Conservation (phyloP, 2,329 filamentous ascomycete genomes). For the Mycocentrospora acerina region DNA sequence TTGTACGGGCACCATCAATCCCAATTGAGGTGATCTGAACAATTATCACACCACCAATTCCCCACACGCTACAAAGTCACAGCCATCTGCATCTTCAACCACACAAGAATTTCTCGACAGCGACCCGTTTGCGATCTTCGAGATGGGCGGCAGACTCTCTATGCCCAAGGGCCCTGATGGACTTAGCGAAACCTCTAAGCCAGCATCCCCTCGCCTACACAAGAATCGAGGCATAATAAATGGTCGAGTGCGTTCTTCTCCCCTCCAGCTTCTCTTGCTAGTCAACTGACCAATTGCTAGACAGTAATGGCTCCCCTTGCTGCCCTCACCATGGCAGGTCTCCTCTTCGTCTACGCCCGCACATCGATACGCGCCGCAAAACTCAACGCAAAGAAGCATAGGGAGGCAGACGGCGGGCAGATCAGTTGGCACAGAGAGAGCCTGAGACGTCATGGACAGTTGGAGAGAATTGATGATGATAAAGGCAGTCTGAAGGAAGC, state of each 20-base stretch:
- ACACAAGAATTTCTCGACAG: background rate
- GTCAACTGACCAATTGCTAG: constrained; percentile 29
- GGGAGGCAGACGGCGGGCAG: constrained; percentile 59
- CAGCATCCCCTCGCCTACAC: constrained; percentile 35
- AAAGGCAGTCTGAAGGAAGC: constrained; percentile 35
- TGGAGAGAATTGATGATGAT: constrained; percentile 48
- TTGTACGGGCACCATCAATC: too few species aligned
- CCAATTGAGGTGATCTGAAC: too few species aligned
- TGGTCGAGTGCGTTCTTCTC: constrained; percentile 27
- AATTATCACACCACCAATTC: too few species aligned
- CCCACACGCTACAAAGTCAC: too few species aligned
- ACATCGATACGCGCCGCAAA: constrained; percentile 68
- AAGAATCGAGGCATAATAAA: constrained; percentile 38
- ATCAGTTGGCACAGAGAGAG: constrained; percentile 58
- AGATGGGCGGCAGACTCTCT: constrained; percentile 51
- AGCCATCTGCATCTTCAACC: too few species aligned
- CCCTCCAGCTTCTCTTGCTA: constrained; percentile 1
- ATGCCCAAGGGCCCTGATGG: constrained; percentile 47
- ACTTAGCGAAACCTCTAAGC: constrained; percentile 45
- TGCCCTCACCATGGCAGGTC: constrained; percentile 62
- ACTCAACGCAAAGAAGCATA: constrained; percentile 61
- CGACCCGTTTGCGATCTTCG: background rate
- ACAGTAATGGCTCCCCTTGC: constrained; percentile 62
- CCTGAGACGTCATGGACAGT: constrained; percentile 53
- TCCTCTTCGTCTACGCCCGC: constrained; percentile 63